Conservation (phyloP, 2,329 filamentous ascomycete genomes). For the Aureobasidium lini region DNA sequence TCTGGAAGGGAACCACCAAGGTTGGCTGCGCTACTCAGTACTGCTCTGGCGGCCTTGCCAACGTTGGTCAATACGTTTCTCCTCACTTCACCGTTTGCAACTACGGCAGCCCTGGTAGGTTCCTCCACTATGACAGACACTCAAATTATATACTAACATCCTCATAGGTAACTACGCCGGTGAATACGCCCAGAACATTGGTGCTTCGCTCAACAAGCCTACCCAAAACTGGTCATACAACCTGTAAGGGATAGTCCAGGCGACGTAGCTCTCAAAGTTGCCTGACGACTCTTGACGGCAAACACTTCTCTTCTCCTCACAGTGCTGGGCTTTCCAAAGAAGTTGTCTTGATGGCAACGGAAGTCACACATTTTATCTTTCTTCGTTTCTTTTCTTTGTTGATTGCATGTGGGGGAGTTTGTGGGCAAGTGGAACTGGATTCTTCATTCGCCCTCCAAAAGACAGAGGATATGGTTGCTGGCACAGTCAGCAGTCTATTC, state of each 20-base stretch:
- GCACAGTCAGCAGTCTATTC: background rate
- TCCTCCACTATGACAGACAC: slow-evolving; percentile 12
- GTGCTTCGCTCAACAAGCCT: slow-evolving; percentile 25
- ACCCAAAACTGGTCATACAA: slow-evolving; percentile 14
- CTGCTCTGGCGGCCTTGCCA: slow-evolving; percentile 49
- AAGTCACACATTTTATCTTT: background rate
- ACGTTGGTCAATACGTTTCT: slow-evolving; percentile 33
- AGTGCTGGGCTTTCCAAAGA: background rate
- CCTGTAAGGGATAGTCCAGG: background rate
- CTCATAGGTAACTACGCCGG: slow-evolving; percentile 47
- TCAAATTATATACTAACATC: slow-evolving; percentile 21
- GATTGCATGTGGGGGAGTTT: slow-evolving; percentile 10
- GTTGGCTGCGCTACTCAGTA: slow-evolving; percentile 56
- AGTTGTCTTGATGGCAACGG: slow-evolving; percentile 8
- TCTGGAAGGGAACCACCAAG: slow-evolving; percentile 57
- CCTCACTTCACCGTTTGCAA: slow-evolving; percentile 83
- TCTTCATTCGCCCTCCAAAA: background rate
- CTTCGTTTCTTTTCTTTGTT: background rate
- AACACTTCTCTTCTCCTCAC: background rate
- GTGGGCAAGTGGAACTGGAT: slow-evolving; percentile 10
- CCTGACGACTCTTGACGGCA: slow-evolving; percentile 9
- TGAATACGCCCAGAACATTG: slow-evolving; percentile 48
- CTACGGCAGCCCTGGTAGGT: slow-evolving; percentile 66
- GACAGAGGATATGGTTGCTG: background rate
- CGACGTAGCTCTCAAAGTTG: slow-evolving; percentile 1